Evolutionary conservation across 129 eudicot genomes (phyloP).

Genomic region (Oenanthe sinensis): DNA sequence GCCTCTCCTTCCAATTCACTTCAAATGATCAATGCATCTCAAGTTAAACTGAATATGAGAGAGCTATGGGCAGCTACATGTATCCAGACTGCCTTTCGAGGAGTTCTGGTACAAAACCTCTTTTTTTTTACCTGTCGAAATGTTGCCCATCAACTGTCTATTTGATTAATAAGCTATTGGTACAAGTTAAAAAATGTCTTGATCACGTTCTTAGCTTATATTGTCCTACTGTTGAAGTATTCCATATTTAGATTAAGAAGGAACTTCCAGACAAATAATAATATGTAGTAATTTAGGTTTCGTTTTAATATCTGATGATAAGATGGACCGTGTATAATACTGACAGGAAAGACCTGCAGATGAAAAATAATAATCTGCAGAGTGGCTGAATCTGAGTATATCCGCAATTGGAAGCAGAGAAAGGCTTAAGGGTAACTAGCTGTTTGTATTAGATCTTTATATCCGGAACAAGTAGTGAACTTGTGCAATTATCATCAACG

Average conservation of each 20-base stretch:
- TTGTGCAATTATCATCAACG: not conserved
- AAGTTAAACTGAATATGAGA: slow-evolving; percentile 36
- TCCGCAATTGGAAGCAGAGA: not conserved
- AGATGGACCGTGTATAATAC: not conserved
- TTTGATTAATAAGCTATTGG: not conserved
- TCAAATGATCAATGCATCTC: slow-evolving; percentile 39
- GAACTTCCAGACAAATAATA: not conserved
- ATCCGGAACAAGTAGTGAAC: not conserved
- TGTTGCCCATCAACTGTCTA: not conserved
- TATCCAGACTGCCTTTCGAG: slow-evolving; percentile 89
- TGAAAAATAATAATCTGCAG: not conserved
- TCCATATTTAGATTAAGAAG: not conserved
- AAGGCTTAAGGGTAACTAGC: not conserved
- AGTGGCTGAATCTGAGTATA: not conserved
- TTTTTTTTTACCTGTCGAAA: slow-evolving; percentile 3
- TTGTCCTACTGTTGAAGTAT: not conserved
- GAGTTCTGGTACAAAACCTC: slow-evolving; percentile 61
- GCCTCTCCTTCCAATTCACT: slow-evolving; percentile 42
- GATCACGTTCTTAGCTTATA: not conserved
- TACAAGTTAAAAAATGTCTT: not conserved
- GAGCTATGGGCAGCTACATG: slow-evolving; percentile 77
- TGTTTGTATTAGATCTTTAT: not conserved
- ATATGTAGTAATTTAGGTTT: not conserved
- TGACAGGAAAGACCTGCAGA: not conserved
- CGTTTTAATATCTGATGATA: not conserved